Evolutionary conservation across 805 yeast species (phyloP).

Genomic region (Candida maltosa): DNA sequence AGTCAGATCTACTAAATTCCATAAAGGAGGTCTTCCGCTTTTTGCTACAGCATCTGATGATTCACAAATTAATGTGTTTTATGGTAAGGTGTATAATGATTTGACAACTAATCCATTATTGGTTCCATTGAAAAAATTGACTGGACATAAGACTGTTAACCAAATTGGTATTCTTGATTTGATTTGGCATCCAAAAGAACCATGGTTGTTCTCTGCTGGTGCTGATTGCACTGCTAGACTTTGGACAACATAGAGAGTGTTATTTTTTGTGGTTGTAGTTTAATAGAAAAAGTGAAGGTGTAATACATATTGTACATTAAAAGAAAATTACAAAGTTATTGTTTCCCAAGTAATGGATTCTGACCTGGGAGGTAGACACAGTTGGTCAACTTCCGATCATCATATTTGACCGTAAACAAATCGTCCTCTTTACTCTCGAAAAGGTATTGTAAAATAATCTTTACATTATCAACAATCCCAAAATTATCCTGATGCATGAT

Average conservation of each 20-base stretch:
- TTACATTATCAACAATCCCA: slow-evolving; percentile 40
- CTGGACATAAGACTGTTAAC: slow-evolving; percentile 79
- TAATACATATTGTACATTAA: neutral
- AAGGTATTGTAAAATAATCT: slow-evolving; percentile 17
- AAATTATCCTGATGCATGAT: slow-evolving; percentile 29
- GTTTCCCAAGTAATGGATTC: slow-evolving; percentile 3
- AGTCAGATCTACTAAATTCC: slow-evolving; percentile 84
- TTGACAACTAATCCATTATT: slow-evolving; percentile 91
- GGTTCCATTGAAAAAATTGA: slow-evolving; percentile 91
- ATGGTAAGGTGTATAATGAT: slow-evolving; percentile 93
- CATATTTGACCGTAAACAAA: slow-evolving; percentile 24
- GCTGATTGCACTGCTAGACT: slow-evolving; percentile 94
- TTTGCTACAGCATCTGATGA: slow-evolving; percentile 96
- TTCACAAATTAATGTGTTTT: slow-evolving; percentile 90
- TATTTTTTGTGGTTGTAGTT: no score
- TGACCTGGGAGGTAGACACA: slow-evolving; percentile 11
- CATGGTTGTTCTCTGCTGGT: slow-evolving; percentile 96
- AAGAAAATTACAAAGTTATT: neutral
- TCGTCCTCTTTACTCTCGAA: slow-evolving; percentile 21
- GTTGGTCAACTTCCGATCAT: slow-evolving; percentile 10
- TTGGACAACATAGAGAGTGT: slow-evolving; percentile 75
- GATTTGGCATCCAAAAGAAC: slow-evolving; percentile 96
- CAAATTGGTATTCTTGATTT: slow-evolving; percentile 85
- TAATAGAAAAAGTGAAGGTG: neutral
- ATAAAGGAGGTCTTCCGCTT: slow-evolving; percentile 78